Conservation (phyloP, 495 filamentous ascomycete genomes). For the Physcia stellaris region DNA sequence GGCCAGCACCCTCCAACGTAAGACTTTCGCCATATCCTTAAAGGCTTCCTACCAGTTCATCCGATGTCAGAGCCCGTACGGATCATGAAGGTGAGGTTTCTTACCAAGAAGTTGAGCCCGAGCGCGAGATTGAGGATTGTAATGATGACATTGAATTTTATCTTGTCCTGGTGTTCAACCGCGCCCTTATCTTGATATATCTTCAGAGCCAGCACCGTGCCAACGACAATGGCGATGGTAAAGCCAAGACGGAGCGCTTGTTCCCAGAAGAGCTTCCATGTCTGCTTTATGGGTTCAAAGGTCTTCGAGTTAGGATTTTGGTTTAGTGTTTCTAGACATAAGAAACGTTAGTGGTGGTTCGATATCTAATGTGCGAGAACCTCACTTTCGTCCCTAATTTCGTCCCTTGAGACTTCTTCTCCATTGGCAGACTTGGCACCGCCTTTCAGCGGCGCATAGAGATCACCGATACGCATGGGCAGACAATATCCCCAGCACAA, state of each 20-base stretch:
- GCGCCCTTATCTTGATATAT: constrained; percentile 6
- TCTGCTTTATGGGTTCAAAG: constrained; percentile 8
- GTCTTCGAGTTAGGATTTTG: not conserved
- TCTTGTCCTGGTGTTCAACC: constrained; percentile 6
- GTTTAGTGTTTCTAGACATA: too few species aligned
- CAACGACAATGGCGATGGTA: constrained; percentile 8
- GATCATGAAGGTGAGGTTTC: not conserved
- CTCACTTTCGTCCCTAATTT: too few species aligned
- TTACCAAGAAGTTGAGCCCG: constrained; percentile 15
- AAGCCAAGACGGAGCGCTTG: constrained; percentile 6
- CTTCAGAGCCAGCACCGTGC: constrained; percentile 6
- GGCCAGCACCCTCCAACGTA: constrained; percentile 13
- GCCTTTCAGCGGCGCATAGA: too few species aligned
- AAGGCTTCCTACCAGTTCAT: constrained; percentile 8
- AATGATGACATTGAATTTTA: constrained; percentile 12
- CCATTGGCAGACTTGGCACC: too few species aligned
- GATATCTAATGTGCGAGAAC: too few species aligned
- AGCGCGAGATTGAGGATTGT: constrained; percentile 12
- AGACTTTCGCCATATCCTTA: constrained; percentile 14
- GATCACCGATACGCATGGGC: too few species aligned
- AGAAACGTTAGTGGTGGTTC: too few species aligned
- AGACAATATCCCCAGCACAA: too few species aligned
- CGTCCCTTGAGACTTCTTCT: too few species aligned
- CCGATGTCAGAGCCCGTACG: not conserved
- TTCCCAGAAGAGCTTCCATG: constrained; percentile 3